phyloP scores from a whole-genome alignment of 1,284 basidiomycete species.

The Fereydounia khargensis region DNA sequence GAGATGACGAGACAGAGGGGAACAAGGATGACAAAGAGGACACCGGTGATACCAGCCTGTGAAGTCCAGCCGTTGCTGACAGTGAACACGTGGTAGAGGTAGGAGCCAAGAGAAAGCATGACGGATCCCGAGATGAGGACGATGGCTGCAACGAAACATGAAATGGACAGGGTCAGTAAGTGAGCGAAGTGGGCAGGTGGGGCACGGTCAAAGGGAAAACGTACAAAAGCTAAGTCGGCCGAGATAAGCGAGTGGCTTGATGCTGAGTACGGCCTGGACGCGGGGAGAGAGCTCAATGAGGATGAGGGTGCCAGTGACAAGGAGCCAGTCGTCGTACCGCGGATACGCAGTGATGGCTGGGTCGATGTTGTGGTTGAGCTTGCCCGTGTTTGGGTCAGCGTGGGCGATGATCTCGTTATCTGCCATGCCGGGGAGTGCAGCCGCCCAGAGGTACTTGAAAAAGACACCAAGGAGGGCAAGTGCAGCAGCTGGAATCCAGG shows the following conservation, averaged over 20 bases:
- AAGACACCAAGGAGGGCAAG: constrained; percentile 14
- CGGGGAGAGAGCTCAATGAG: constrained; percentile 28
- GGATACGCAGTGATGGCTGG: constrained; percentile 17
- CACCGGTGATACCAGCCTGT: constrained; percentile 8
- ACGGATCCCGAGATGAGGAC: constrained; percentile 33
- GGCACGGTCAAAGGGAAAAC: too few species aligned
- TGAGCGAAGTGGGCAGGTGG: too few species aligned
- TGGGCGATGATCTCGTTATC: constrained; percentile 27
- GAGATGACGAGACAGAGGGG: constrained; percentile 12
- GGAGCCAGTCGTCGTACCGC: constrained; percentile 42
- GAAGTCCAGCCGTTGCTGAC: constrained; percentile 6
- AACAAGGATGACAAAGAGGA: constrained; percentile 15
- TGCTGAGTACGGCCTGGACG: constrained; percentile 5
- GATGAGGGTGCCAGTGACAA: constrained; percentile 25
- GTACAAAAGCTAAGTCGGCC: constrained; percentile 34
- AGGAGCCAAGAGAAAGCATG: constrained; percentile 33
- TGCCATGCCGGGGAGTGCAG: constrained; percentile 10
- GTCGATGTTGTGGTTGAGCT: constrained; percentile 20
- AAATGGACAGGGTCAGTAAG: too few species aligned
- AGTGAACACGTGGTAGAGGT: constrained; percentile 14
- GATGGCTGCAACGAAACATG: too few species aligned
- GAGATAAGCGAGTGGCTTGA: constrained; percentile 7
- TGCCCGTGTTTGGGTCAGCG: constrained; percentile 27
- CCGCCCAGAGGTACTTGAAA: constrained; percentile 44
- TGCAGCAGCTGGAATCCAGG: constrained; percentile 14